Percentiles rank a stretch among this genome's conserved stretches.
phyloP scores from a whole-genome alignment of 148 eudicot species.

The Nepenthes mirabilis region DNA sequence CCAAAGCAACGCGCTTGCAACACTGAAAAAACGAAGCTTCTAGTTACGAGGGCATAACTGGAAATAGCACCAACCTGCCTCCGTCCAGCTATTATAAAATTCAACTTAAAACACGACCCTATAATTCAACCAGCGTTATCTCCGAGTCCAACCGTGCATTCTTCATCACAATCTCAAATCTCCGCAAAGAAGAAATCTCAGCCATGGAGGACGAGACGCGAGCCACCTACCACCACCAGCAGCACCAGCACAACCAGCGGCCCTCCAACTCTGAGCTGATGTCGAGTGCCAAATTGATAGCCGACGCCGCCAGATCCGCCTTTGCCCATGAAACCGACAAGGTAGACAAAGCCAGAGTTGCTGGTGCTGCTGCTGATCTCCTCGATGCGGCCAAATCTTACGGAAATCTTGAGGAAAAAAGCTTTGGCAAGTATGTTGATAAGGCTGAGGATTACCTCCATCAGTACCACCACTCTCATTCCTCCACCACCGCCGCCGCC shows the following conservation, averaged over 20 bases:
- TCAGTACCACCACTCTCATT: conserved; percentile 12
- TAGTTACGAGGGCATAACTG: no score
- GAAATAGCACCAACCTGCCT: no score
- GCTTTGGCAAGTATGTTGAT: conserved; percentile 25
- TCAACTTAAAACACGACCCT: no score
- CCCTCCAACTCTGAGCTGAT: conserved; percentile 21
- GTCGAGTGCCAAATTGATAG: conserved; percentile 38
- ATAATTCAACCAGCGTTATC: no score
- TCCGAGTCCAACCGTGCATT: no score
- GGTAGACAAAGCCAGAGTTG: conserved; percentile 34
- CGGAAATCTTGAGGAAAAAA: conserved; percentile 29
- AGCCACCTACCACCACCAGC: neutral
- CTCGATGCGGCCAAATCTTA: conserved; percentile 30
- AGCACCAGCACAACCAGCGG: conserved; percentile 1
- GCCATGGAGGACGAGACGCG: neutral
- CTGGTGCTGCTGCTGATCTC: conserved; percentile 28
- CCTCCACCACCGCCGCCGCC: conserved; percentile 2
- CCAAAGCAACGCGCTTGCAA: no score
- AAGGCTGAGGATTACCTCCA: conserved; percentile 31
- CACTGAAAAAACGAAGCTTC: no score
- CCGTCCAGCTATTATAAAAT: no score
- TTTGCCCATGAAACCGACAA: conserved; percentile 13
- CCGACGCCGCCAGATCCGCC: conserved; percentile 39
- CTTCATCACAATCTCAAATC: no score
- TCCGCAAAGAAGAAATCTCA: neutral